Evolutionary conservation across 1,284 basidiomycete genomes (phyloP).

Genomic region (Puccinia polysora): DNA sequence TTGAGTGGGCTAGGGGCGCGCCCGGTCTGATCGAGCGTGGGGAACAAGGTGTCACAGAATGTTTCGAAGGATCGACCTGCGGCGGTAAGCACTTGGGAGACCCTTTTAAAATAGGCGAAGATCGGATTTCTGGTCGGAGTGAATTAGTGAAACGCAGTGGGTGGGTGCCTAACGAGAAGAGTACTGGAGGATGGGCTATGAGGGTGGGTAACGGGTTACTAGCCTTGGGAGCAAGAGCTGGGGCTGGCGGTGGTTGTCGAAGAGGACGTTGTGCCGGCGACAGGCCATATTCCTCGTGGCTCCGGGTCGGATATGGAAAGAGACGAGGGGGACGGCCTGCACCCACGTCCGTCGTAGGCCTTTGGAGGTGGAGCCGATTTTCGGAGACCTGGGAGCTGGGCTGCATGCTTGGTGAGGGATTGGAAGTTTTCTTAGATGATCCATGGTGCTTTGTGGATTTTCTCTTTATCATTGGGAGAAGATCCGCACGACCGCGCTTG

Average conservation of each 20-base stretch:
- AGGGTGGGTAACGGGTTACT: not conserved
- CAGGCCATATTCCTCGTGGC: not conserved
- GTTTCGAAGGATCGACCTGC: not conserved
- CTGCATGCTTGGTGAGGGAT: not conserved
- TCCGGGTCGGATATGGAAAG: slow-evolving; percentile 1
- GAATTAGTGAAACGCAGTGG: slow-evolving; percentile 10
- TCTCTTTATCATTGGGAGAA: slow-evolving; percentile 77
- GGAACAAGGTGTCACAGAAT: not conserved
- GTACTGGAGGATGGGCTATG: not conserved
- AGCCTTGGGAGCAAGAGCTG: slow-evolving; percentile 3
- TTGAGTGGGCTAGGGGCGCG: not conserved
- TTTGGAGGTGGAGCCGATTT: not conserved
- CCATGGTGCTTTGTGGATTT: slow-evolving; percentile 58
- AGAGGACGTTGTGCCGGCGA: slow-evolving; percentile 10
- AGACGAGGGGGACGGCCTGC: not conserved
- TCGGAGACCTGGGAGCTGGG: not conserved
- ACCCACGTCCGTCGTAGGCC: not conserved
- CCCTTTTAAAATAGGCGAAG: not conserved
- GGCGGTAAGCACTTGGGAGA: not conserved
- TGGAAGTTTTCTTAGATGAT: not conserved
- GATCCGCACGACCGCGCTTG: slow-evolving; percentile 68
- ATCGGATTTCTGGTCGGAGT: not conserved
- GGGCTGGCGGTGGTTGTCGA: slow-evolving; percentile 10
- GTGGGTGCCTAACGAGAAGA: too few species aligned
- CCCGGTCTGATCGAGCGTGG: not conserved